phyloP scores from a whole-genome alignment of 768 basidiomycete genomes.

The Leccinum truebloodii region DNA sequence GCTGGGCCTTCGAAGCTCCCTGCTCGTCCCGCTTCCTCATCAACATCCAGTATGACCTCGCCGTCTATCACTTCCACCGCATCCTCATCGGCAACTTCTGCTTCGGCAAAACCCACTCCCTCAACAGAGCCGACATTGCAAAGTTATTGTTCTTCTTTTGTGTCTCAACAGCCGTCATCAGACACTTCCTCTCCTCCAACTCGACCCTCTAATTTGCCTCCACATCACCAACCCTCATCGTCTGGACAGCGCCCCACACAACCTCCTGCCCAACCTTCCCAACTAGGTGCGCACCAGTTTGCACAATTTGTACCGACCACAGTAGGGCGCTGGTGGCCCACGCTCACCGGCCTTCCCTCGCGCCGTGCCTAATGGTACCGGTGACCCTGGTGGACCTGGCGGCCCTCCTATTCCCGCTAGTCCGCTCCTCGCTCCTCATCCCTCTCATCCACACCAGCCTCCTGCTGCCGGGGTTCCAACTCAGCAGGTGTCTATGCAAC shows the following conservation, averaged over 20 bases:
- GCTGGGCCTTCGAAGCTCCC: conserved; percentile 38
- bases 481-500: conserved; percentile 41
- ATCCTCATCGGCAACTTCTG: conserved; percentile 31
- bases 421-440: conserved; percentile 63
- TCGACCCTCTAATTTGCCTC: conserved; percentile 54
- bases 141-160: conserved; percentile 38
- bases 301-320: conserved; percentile 53
- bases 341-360: conserved; percentile 69
- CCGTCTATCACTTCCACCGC: conserved; percentile 35
- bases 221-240: conserved; percentile 42
- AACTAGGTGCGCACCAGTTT: conserved; percentile 47
- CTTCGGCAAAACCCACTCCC: conserved; percentile 18
- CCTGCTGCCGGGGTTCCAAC: conserved; percentile 55
- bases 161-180: conserved; percentile 47
- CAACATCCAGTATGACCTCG: conserved; percentile 29
- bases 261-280: conserved; percentile 40
- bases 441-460: conserved; percentile 47
- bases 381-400: conserved; percentile 54
- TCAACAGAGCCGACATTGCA: conserved; percentile 29
- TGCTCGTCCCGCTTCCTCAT: conserved; percentile 26
- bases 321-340: conserved; percentile 51
- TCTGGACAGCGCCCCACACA: conserved; percentile 39
- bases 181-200: conserved; percentile 60
- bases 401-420: conserved; percentile 54
- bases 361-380: conserved; percentile 60